phyloP scores from a whole-genome alignment of 225 moss, liverwort and hornwort species.

The Thuidium tamariscinum region DNA sequence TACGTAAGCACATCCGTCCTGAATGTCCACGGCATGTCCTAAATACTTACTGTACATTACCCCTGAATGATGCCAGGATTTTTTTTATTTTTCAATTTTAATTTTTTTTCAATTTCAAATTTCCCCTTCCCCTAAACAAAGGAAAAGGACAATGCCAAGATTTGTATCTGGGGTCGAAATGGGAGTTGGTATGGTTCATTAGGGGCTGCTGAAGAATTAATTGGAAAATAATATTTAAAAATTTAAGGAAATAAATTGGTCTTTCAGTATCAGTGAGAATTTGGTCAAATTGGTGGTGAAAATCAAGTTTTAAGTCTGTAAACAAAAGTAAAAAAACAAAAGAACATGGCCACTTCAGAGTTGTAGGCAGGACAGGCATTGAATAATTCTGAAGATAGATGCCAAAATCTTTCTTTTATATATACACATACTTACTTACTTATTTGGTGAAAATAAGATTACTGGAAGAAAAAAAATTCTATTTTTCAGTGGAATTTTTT shows the following conservation, averaged over 20 bases:
- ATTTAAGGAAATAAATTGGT: accelerated
- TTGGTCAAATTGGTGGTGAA: not conserved
- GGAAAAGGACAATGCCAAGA: not conserved
- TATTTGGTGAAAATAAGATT: no score
- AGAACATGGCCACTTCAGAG: no score
- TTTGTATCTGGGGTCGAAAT: not conserved
- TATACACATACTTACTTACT: no score
- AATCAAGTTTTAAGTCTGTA: not conserved
- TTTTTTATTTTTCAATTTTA: no score
- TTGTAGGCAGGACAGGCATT: not conserved
- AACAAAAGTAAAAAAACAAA: not conserved
- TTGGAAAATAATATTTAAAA: not conserved
- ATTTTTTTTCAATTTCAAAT: no score
- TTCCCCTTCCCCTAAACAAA: no score
- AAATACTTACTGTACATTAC: no score
- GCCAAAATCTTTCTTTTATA: not conserved
- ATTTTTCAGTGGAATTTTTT: no score
- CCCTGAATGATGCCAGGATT: not conserved
- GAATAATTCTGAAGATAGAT: not conserved
- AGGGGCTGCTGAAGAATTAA: not conserved
- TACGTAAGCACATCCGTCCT: not conserved
- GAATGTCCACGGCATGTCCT: not conserved
- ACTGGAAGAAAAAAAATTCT: no score
- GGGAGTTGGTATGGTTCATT: not conserved
- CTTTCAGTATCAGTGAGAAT: not conserved